phyloP scores from a whole-genome alignment of 345 rosid species.

The Lepidium aucheri region DNA sequence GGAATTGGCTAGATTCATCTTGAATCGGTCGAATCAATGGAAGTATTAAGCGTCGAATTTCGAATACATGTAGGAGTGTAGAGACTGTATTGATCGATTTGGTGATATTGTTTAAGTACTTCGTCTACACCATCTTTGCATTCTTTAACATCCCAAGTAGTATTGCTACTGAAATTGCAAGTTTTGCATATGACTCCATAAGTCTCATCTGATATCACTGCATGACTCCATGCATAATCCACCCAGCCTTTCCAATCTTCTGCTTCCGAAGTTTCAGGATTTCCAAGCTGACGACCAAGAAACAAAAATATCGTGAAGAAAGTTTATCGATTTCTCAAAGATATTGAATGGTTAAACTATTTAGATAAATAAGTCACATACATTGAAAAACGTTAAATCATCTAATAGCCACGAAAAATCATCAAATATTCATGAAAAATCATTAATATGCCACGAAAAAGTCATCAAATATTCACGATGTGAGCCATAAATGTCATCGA shows the following conservation, averaged over 20 bases:
- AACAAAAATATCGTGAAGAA: no score
- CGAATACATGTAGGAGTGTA: constrained; percentile 58
- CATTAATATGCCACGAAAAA: no score
- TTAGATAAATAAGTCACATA: no score
- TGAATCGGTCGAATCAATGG: constrained; percentile 22
- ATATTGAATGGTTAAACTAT: no score
- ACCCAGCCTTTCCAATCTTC: constrained; percentile 84
- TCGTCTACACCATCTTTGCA: constrained; percentile 54
- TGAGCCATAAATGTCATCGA: no score
- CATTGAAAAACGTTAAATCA: no score
- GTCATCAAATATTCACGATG: no score
- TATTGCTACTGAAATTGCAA: constrained; percentile 55
- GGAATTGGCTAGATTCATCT: constrained; percentile 32
- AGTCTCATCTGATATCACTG: constrained; percentile 78
- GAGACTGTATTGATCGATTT: constrained; percentile 76
- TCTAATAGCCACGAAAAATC: no score
- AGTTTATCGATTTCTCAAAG: no score
- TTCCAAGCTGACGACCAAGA: constrained; percentile 50
- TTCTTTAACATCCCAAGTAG: constrained; percentile 50
- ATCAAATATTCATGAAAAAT: no score
- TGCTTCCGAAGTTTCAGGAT: constrained; percentile 68
- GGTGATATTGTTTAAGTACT: constrained; percentile 51
- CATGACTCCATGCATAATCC: constrained; percentile 97
- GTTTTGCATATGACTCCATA: constrained; percentile 36
- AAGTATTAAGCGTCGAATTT: constrained; percentile 28